Base-by-base conservation (phyloP, 345 rosid genomes). In the Theobroma cacao region DNA sequence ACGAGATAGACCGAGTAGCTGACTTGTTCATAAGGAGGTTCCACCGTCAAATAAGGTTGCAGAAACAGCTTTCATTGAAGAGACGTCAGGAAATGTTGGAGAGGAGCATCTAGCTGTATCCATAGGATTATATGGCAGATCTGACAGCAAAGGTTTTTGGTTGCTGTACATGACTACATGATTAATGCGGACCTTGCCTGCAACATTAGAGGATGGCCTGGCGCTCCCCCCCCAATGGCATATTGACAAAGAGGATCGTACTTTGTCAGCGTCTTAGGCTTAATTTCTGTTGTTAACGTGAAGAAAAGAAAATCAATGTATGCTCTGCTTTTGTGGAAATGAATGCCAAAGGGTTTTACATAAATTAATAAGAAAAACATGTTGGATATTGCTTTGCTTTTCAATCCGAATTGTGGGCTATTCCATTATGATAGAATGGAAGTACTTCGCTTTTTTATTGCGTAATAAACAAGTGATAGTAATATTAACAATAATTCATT, bases 1-100 rank as follows among this genome's bases (percentile, higher is more conserved):
- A 91, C 38, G 98, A 94, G 86, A 93, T 94, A 20, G 97, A 94
- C 83, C 84, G 59, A 30, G 91, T 87, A 14, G 97, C 97, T 0
- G 98, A 93, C 15, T 84, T 94, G 87, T 94, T 89, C 80, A 94
- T 94, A 15, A 81, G 50, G 55, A 85, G 91, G 58, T 92, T 94
- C 72, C 93, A 93, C 63, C 76, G 86, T 3, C 94, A 93, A 86
- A 85, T 91, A 77, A 82, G 87, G 92, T 53, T 94, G 78, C 98
- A 94, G 91, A 94, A 88, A 82, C 97, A 91, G 31, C 85, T 79
- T 1, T 94, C 96, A 2, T 67, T 88, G 24, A 85, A 88, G 81
- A 79, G 80, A 77, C 8, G 61, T 24, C 78, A 73, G 62, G 84
- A 85, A 12, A 78, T 83, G 84, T 77, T 85, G 11, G 58, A 78